phyloP scores from a whole-genome alignment of 2,329 filamentous ascomycete species.

The Talaromyces sp. region DNA sequence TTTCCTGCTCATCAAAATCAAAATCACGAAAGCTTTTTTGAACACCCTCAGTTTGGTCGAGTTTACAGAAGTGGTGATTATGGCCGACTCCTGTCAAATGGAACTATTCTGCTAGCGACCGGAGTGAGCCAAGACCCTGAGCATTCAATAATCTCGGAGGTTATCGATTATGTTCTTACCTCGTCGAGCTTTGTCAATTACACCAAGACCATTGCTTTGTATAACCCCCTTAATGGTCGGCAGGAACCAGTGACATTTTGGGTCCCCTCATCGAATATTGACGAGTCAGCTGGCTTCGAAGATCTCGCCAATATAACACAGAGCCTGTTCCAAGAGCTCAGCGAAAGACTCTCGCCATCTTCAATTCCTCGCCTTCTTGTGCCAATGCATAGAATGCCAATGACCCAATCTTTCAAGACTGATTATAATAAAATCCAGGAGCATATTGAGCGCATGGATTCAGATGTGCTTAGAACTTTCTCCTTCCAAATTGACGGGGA shows the following conservation, averaged over 20 bases:
- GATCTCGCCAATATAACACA: constrained; percentile 31
- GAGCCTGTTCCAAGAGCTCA: constrained; percentile 59
- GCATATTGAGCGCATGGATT: constrained; percentile 52
- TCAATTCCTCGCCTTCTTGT: constrained; percentile 79
- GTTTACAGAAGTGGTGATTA: constrained; percentile 83
- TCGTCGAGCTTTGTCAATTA: constrained; percentile 57
- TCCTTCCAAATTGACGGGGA: constrained; percentile 31
- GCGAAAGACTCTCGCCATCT: constrained; percentile 66
- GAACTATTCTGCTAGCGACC: constrained; percentile 72
- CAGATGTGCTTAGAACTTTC: constrained; percentile 49
- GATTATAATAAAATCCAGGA: constrained; percentile 60
- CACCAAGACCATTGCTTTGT: constrained; percentile 65
- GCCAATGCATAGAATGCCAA: constrained; percentile 68
- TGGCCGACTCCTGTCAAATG: constrained; percentile 76
- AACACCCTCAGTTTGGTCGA: constrained; percentile 68
- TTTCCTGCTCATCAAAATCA: constrained; percentile 42
- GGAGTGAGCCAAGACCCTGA: constrained; percentile 78
- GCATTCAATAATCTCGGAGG: constrained; percentile 78
- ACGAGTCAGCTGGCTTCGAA: neutral
- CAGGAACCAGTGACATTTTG: constrained; percentile 71
- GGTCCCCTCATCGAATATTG: constrained; percentile 47
- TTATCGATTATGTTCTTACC: constrained; percentile 69
- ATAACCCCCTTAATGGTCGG: constrained; percentile 38
- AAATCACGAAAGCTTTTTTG: constrained; percentile 68
- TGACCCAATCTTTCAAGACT: constrained; percentile 74